Evolutionary conservation across 345 rosid genomes (phyloP), one percentile per base, ranked within the genome.

Genomic region (Camelina neglecta): DNA sequence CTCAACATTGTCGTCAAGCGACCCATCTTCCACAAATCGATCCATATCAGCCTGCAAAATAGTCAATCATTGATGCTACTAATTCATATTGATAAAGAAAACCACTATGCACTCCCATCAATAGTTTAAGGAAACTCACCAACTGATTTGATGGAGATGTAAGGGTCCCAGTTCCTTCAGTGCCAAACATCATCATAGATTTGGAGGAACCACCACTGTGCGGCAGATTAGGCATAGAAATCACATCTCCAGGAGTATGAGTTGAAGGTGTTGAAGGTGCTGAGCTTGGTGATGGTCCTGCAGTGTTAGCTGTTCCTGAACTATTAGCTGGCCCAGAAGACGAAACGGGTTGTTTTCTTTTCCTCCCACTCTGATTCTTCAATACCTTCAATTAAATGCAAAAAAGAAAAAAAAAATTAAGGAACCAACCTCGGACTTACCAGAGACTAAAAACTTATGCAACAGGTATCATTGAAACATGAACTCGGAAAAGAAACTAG

Each of bases 321-420:
- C 99, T 95, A 82, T 92, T 95, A 75, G 99, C 99, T 80, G 99
- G 96, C 26, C 97, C 99, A 59, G 99, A 92, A 81, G 98, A 94
- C 53, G 99, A 89, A 74, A 86, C 97, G 0, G 99, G 97, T 79
- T 95, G 99, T 82, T 95, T 95, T 72, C 99, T 86, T 84, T 95
- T 95, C 76, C 97, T 92, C 75, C 96, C 99, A 81, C 81, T 83
- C 84, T 87, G 99, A 82, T 83, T 92, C 88, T 95, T 95, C 47
- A 90, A 75, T 70, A 86, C 96, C 99, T 95, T 88, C 75, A 86
- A 71, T 72, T 65, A 62, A 75, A 80, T 73, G 41, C 55, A 73
- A 79, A 61, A 45, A 61, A 45, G 55, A 49, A 39, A 29, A 29
- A 29, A 3, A 29, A 29, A 64, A 42, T 80, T 85, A 80, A 88